Conservation (phyloP, 257 asterid genomes). For the Forsythia viridissima region DNA sequence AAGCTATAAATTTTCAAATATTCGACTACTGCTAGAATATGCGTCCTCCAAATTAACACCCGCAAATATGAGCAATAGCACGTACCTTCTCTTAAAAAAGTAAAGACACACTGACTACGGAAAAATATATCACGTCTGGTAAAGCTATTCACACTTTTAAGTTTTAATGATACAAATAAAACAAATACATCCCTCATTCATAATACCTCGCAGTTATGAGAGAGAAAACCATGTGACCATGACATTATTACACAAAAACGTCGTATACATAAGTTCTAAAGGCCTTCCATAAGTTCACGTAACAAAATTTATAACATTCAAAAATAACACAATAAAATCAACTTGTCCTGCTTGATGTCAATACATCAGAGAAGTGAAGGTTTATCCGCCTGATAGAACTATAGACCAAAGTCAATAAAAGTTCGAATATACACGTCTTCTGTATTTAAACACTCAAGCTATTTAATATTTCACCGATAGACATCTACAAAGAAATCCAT, state of each 20-base stretch:
- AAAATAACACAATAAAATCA: neutral
- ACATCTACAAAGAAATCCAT: neutral
- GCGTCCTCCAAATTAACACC: neutral
- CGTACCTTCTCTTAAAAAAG: neutral
- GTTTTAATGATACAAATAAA: neutral
- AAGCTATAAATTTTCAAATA: neutral
- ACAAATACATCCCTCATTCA: neutral
- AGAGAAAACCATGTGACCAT: neutral
- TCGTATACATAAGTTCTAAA: neutral
- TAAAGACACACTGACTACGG: neutral
- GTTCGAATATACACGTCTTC: neutral
- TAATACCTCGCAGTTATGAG: neutral
- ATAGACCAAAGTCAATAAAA: neutral
- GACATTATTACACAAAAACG: neutral
- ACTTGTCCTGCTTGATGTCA: neutral
- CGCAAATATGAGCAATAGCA: neutral
- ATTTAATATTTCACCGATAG: neutral
- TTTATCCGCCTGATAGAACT: constrained; percentile 1
- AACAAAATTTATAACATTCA: constrained; percentile 6
- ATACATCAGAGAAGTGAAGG: neutral
- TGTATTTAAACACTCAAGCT: neutral
- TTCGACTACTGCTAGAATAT: neutral
- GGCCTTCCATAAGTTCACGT: neutral
- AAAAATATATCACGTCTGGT: neutral
- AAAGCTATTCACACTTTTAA: neutral